Base-by-base conservation (phyloP, 805 yeast genomes). In the Isabelozyma rhagii region DNA sequence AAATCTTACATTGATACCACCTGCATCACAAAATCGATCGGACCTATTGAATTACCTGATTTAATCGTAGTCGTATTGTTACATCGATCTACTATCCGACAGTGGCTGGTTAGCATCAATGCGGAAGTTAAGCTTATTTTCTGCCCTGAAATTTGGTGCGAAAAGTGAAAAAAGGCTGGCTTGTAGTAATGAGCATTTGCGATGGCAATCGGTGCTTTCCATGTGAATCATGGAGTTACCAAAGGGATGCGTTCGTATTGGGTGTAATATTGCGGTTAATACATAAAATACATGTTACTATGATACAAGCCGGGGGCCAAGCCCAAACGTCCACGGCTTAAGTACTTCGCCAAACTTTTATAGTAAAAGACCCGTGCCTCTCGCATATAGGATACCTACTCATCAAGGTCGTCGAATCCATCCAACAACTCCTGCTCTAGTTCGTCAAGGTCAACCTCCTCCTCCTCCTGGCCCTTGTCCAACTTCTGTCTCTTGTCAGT, bases 341-440 rank as follows among this genome's bases (percentile, higher is more conserved):
- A 21, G 25, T 21, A 21, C 25, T 5, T 21, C 6, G 25, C 25
- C 25, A 6, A 21, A 6, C n/a, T n/a, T 21, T 21, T 21, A 4
- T 21, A 21, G 25, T 21, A 21, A 21, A 21, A 21, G 25, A 21
- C 25, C 18, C 17, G 17, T 10, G 39, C 25, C 15, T 15, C 15
- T 17, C 29, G 14, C 25, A 21, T 21, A 21, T 21, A 21, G 36
- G 42, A 28, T 25, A 46, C 51, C 25, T 54, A 54, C 41, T 70
- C 74, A 43, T 72, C 77, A 45, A 79, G 67, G 28, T 77, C 79
- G 48, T 80, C 83, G 55, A 82, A 65, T 34, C 83, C 82, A 56
- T 57, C 84, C 69, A 78, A 62, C 43, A 79, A 62, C 55, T 78
- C 81, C 51, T 74, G 71, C 54, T 79, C 83, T 36, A 77, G 72